Evolutionary conservation across 1,284 basidiomycete species (phyloP).

Genomic region (Malassezia slooffiae): DNA sequence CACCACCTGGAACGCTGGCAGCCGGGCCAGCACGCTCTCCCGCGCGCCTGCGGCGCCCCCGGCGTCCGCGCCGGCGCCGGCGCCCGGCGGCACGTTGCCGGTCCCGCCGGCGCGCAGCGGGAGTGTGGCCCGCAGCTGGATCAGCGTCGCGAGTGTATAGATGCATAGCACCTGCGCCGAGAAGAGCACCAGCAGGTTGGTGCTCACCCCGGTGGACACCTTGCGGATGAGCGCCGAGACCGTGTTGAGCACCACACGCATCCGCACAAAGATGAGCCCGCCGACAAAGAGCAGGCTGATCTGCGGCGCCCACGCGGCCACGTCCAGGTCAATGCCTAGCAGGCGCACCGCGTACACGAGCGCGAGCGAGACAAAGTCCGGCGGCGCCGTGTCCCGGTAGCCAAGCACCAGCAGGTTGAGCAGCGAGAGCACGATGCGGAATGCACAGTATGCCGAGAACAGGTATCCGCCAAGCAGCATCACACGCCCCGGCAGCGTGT

Average conservation of each 20-base stretch:
- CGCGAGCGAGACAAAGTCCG: conserved; percentile 41
- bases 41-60: no score
- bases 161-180: conserved; percentile 49
- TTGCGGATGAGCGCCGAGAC: conserved; percentile 46
- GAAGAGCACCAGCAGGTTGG: conserved; percentile 48
- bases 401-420: conserved; percentile 25
- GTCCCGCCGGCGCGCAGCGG: conserved; percentile 15
- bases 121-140: conserved; percentile 46
- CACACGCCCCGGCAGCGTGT: conserved; percentile 42
- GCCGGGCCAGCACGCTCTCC: conserved; percentile 42
- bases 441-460: conserved; percentile 48
- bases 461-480: conserved; percentile 43
- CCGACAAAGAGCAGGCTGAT: conserved; percentile 47
- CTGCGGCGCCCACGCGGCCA: conserved; percentile 46
- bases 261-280: conserved; percentile 47
- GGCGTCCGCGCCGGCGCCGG: conserved; percentile 1
- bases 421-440: conserved; percentile 18
- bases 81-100: background rate
- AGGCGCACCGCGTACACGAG: conserved; percentile 39
- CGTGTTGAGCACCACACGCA: conserved; percentile 46
- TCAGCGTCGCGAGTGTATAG: conserved; percentile 49
- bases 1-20: conserved; percentile 48
- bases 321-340: conserved; percentile 46
- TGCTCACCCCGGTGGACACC: conserved; percentile 46
- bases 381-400: conserved; percentile 36